These are phyloP conservation scores for Psophocarpus tetragonolobus DNA, from an alignment of 306 rosid species.

Conservation along the genomic window DNA sequence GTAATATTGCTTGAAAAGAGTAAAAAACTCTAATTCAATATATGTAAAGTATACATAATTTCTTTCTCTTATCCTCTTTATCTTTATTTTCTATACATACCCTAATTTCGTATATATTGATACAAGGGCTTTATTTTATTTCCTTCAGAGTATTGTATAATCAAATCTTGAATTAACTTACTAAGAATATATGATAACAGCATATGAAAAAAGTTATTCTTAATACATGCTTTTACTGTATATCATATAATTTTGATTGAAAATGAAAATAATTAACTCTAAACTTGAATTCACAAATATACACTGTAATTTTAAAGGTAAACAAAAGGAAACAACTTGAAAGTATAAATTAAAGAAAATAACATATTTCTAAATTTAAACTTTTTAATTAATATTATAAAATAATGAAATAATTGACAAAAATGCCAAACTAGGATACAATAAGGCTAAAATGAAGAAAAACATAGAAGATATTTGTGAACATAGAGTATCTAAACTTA, in stretches of 20 bases:
- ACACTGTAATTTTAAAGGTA: no score
- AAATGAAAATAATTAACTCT: background rate
- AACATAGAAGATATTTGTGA: background rate
- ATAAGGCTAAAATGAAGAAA: background rate
- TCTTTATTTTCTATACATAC: no score
- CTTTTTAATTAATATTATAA: background rate
- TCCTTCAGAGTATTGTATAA: no score
- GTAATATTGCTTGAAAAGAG: no score
- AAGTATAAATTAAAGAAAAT: background rate
- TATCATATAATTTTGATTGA: background rate
- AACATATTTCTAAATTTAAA: background rate
- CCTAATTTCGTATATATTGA: no score
- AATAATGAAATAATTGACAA: background rate
- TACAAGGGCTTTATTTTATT: no score
- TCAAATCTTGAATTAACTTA: background rate
- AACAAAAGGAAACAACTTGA: no score
- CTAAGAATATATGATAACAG: no score
- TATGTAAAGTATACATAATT: no score
- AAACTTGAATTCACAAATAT: background rate
- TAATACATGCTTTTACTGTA: background rate
- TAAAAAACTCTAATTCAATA: no score
- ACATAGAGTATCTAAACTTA: background rate
- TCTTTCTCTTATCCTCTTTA: no score
- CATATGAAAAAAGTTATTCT: background rate
- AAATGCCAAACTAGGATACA: background rate